Evolutionary conservation across 129 eudicot species (phyloP), one percentile per base, ranked within the genome.

Genomic region (Escallonia rubra): DNA sequence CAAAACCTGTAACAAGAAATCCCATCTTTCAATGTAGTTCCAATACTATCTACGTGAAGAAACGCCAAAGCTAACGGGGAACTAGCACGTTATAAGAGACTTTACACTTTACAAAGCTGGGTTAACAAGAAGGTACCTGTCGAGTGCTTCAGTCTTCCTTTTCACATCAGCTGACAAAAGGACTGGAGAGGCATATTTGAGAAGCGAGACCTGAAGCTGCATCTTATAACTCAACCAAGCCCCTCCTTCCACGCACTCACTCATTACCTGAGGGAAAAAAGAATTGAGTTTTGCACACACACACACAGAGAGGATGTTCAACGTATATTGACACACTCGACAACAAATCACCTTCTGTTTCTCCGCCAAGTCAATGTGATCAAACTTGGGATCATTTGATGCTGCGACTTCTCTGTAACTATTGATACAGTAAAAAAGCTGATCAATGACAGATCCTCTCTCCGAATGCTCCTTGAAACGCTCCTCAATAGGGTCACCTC

Each of bases 401-500:
- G 75, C 71, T 12, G 87, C 98, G 45, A 88, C 96, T 52, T 85
- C 96, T 65, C 84, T 81, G 74, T 76, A 91, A 69, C 87, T 82
- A 70, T 66, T 85, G 66, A 91, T 75, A 74, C 75, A 75, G 54
- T 56, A 63, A 2, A 59, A 48, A 40, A 89, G 70, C 40, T 86
- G 92, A 13, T 86, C 92, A 48, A 82, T 65, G 68, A 59, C 65
- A 7, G 88, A 1, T 41, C 90, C 95, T 71, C 96, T 80, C 57
- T 84, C 98, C 1, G 81, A 65, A 61, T 82, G 77, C 78, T 93
- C 96, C 68, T 89, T 89, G 80, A 67, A 84, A 10, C 98, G 90
- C 57, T 76, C 78, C 79, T 93, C 98, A 64, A 93, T 72, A 4
- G 98, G 98, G 48, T 81, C 91, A 41, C 98, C 96, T 68, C 74